Base-by-base conservation (phyloP, 2,329 filamentous ascomycete species). In the Basipetospora chlamydospora region DNA sequence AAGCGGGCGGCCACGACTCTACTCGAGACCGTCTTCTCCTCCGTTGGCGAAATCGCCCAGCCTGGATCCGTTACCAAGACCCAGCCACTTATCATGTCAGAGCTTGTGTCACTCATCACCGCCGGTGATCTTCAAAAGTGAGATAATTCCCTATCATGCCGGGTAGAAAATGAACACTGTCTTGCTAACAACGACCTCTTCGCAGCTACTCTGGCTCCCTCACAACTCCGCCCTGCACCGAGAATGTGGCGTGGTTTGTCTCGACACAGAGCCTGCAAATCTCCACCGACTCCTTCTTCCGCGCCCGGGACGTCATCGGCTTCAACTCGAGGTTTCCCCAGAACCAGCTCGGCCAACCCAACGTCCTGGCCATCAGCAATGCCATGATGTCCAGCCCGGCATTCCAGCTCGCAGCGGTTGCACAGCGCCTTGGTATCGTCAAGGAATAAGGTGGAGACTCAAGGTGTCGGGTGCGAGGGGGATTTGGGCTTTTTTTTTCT, bases 221-320 rank as follows among this genome's bases (percentile, higher is more conserved):
- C 33, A 78, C 73, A 29, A 77, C 73, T 0, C 73, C 74, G 15
- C 73, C 73, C 5, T 77, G 73, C 54, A 59, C 59, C 16, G 70
- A 77, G 51, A 64, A 64, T 17, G 56, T 77, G 15, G 57, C 53
- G 9, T 76, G 70, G 60, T 53, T 71, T 33, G 53, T 74, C 32
- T 64, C 63, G 43, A 56, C 60, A 41, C 45, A 66, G 39, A 61
- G 63, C 26, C 49, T 74, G 3, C 49, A 53, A 26, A 52, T 76
- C 43, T 55, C 60, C 43, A 58, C 67, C n/a, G 51, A 50, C 5
- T 68, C 63, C 13, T 76, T 56, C 49, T 61, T 66, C 44, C 55
- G 53, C 31, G 63, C 69, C 39, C 70, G 72, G 50, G 53, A 50
- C 25, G 59, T 74, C 22, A 54, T 70, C 33, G 68, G 65, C 45